Evolutionary conservation across 1,284 basidiomycete species (phyloP).

Genomic region (Ceratobasidium sp.): DNA sequence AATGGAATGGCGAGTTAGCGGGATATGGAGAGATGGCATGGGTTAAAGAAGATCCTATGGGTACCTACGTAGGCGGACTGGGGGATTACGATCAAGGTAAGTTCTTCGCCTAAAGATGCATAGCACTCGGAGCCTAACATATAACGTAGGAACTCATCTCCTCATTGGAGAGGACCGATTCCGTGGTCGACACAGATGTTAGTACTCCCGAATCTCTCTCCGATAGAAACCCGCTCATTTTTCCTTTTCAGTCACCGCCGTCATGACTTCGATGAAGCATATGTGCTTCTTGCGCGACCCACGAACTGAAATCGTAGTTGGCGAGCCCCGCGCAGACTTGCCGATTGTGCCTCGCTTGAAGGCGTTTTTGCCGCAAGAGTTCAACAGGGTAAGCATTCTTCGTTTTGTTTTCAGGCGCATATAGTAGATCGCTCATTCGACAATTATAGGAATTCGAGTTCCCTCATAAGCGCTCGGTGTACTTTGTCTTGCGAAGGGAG

Average conservation of each 20-base stretch:
- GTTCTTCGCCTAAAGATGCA: not conserved
- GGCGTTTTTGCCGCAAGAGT: slow-evolving; percentile 42
- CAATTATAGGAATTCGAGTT: slow-evolving; percentile 44
- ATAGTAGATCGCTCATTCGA: not conserved
- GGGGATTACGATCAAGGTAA: slow-evolving; percentile 68
- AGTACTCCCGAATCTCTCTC: slow-evolving; percentile 48
- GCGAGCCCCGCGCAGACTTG: slow-evolving; percentile 61
- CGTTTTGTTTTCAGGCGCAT: too few relatives aligned
- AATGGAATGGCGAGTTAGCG: slow-evolving; percentile 68
- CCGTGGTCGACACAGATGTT: slow-evolving; percentile 62
- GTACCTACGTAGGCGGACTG: slow-evolving; percentile 49
- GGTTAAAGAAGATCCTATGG: slow-evolving; percentile 61
- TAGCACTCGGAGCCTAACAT: too few relatives aligned
- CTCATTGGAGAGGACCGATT: slow-evolving; percentile 67
- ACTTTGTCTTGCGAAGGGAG: slow-evolving; percentile 44
- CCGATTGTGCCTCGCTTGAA: slow-evolving; percentile 43
- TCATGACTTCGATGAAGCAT: slow-evolving; percentile 59
- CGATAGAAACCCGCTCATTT: slow-evolving; percentile 51
- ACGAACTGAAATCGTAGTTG: slow-evolving; percentile 63
- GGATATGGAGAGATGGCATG: slow-evolving; percentile 69
- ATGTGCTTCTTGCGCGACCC: slow-evolving; percentile 66
- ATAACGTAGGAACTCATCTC: slow-evolving; percentile 57
- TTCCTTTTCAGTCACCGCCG: slow-evolving; percentile 53
- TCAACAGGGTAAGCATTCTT: slow-evolving; percentile 22
- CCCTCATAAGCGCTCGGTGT: slow-evolving; percentile 46